Evolutionary conservation across 2,329 filamentous ascomycete species (phyloP).

Genomic region (Pseudohalonectria lignicola): DNA sequence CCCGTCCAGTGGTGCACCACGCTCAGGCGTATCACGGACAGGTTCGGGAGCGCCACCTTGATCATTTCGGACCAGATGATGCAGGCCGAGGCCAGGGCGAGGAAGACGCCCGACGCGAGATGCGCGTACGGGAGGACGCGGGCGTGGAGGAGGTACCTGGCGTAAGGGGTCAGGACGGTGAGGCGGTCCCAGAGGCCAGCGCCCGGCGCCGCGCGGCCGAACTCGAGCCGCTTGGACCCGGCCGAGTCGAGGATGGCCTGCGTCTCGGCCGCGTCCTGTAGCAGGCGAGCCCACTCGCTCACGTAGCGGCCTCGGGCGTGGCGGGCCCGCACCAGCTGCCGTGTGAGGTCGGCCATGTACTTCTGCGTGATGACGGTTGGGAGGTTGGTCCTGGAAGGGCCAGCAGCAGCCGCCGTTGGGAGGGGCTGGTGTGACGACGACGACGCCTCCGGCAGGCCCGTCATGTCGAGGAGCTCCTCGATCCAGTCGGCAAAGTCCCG

Average conservation of each 20-base stretch:
- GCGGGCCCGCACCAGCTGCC: conserved; percentile 68
- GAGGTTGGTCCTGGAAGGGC: conserved; percentile 27
- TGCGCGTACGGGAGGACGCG: conserved; percentile 60
- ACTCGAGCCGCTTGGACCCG: conserved; percentile 69
- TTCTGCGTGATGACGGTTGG: conserved; percentile 85
- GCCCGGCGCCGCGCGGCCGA: conserved; percentile 47
- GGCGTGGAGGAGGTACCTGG: conserved; percentile 68
- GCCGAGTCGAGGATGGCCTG: conserved; percentile 79
- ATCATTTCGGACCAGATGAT: conserved; percentile 92
- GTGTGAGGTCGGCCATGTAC: conserved; percentile 82
- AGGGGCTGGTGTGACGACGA: conserved; percentile 29
- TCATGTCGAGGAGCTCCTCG: conserved; percentile 77
- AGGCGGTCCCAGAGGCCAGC: conserved; percentile 41
- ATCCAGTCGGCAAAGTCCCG: conserved; percentile 84
- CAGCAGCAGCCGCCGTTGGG: conserved; percentile 22
- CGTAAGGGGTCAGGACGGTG: conserved; percentile 65
- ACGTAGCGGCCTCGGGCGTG: conserved; percentile 76
- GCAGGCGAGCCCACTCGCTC: conserved; percentile 74
- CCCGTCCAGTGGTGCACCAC: conserved; percentile 68
- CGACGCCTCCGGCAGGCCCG: conserved; percentile 53
- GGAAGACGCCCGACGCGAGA: conserved; percentile 52
- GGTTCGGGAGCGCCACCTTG: conserved; percentile 65
- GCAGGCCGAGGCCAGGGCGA: conserved; percentile 65
- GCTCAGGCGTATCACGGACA: conserved; percentile 58
- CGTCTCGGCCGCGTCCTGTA: conserved; percentile 61